Percentiles rank a stretch among this genome's conserved stretches.
phyloP scores from a whole-genome alignment of 1,284 basidiomycete species.

The Cryptococcus depauperatus region DNA sequence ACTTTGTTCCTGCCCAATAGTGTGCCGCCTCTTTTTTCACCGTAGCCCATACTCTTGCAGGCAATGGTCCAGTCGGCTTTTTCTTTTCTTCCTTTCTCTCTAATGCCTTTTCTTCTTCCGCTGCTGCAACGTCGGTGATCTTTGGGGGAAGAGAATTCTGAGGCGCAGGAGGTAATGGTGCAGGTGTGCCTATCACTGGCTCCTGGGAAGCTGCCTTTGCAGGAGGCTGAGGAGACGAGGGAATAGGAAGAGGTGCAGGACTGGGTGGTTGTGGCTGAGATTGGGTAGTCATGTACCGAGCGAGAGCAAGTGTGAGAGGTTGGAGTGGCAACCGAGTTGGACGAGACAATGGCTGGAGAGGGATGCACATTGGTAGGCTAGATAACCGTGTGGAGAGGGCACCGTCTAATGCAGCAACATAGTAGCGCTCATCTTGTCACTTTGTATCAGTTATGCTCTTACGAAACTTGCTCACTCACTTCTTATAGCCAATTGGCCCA shows the following conservation, averaged over 20 bases:
- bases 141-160: constrained; percentile 19
- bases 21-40: constrained; percentile 94
- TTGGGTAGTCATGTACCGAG: neutral
- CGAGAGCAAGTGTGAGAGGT: neutral
- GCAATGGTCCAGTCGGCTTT: constrained; percentile 33
- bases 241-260: neutral
- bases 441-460: too few species aligned
- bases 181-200: constrained; percentile 29
- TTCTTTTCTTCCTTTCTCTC: constrained; percentile 58
- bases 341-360: neutral
- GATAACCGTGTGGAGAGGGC: neutral
- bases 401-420: too few species aligned
- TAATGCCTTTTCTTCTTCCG: constrained; percentile 60
- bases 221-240: neutral
- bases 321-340: neutral
- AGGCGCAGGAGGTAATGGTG: constrained; percentile 26
- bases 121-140: constrained; percentile 19
- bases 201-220: constrained; percentile 3
- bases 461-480: too few species aligned
- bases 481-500: too few species aligned
- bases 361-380: neutral
- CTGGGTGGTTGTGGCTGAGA: neutral
- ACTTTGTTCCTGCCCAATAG: constrained; percentile 95
- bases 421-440: too few species aligned
- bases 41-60: constrained; percentile 61